Evolutionary conservation across 2,329 filamentous ascomycete genomes (phyloP), one percentile per base, ranked within the genome.

Genomic region (Pseudogymnoascus sp.): DNA sequence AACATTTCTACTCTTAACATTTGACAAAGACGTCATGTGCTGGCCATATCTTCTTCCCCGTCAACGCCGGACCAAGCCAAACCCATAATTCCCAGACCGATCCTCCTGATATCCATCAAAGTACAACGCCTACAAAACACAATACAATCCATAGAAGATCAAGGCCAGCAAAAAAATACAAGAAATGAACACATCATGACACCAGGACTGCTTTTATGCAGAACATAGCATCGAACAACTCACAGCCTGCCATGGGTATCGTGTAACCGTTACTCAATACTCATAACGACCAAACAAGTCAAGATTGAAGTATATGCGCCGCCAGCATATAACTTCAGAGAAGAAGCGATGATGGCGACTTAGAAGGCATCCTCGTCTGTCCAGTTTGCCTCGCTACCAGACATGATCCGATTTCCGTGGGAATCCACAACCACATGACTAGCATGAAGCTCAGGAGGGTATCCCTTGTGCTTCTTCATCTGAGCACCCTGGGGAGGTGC

Each of bases 321-420:
- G 10, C 28, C 28, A 34, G 50, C 28, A 56, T 34, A 56, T 18
- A 56, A 10, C n/a, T 21, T 21, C 50, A 56, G n/a, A 34, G 16
- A 2, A 18, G 11, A 36, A 56, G n/a, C 5, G 16, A 11, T 36
- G 18, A 18, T 18, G 5, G 21, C 28, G 23, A 56, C 46, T 69
- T 70, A 85, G 69, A 80, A 86, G 37, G 78, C 81, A 72, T 87
- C 84, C 71, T 87, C 85, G 66, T 88, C 85, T 1, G 84, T 86
- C 85, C 85, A 88, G 56, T 73, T 73, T n/a, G 72, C 67, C 70
- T 88, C 85, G 73, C 84, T 86, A 11, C 83, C 84, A 34, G 83
- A 86, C n/a, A 83, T 76, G 65, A 86, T 84, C 36, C 85, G 79
- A 72, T 84, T 82, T n/a, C 83, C 84, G 50, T 56, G 50, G 16